Conservation (phyloP, 768 basidiomycete species). For the Exsudoporus frostii region DNA sequence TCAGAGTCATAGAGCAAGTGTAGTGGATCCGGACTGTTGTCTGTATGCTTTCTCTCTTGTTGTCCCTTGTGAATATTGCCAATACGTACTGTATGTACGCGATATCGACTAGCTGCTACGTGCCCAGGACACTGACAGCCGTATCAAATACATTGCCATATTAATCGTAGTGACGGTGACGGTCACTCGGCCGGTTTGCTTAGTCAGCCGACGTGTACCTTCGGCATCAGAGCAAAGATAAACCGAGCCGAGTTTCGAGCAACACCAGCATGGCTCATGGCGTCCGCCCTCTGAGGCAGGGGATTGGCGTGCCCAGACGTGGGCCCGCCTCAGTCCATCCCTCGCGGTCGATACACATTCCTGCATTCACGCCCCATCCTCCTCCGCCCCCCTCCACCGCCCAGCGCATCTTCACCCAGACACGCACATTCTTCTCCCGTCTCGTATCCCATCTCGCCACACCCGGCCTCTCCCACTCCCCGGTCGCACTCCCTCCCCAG, state of each 20-base stretch:
- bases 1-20: not conserved
- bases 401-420: constrained; percentile 48
- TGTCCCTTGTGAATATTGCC: not conserved
- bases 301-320: constrained; percentile 11
- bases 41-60: not conserved
- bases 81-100: not conserved
- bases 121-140: not conserved
- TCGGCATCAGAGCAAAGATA: constrained; percentile 4
- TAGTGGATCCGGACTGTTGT: not conserved
- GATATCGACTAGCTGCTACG: not conserved
- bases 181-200: no score
- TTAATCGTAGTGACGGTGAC: not conserved
- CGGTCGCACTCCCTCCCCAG: constrained; percentile 7
- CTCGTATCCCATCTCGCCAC: constrained; percentile 57
- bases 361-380: constrained; percentile 32
- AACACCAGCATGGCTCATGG: constrained; percentile 23
- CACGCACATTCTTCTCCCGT: constrained; percentile 52
- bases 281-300: constrained; percentile 24
- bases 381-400: constrained; percentile 32
- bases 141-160: not conserved
- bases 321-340: not conserved
- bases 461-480: constrained; percentile 43
- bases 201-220: constrained; percentile 15
- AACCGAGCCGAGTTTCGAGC: not conserved
- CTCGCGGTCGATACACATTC: constrained; percentile 46